Percentiles rank a stretch among this genome's conserved stretches.
phyloP scores from a whole-genome alignment of 1,284 basidiomycete species.

The Puccinia coronata region DNA sequence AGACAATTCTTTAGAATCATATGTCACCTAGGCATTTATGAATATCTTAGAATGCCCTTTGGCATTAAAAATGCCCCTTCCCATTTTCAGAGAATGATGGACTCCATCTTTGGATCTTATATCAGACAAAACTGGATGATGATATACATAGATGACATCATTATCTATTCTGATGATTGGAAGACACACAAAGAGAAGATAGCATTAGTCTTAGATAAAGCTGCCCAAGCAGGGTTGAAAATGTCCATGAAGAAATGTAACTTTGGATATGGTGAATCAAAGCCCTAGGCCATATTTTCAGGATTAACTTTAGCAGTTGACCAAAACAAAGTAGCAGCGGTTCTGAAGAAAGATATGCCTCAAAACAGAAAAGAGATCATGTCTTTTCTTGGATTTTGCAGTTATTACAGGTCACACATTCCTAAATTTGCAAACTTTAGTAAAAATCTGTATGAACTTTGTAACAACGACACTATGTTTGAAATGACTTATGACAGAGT shows the following conservation, averaged over 20 bases:
- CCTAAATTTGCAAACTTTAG: not conserved
- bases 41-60: conserved; percentile 6
- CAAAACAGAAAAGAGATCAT: no score
- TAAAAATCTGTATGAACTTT: not conserved
- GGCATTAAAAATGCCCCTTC: no score
- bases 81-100: conserved; percentile 41
- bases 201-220: not conserved
- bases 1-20: conserved; percentile 26
- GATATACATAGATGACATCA: conserved; percentile 26
- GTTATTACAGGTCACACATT: not conserved
- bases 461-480: not conserved
- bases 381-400: not conserved
- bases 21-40: conserved; percentile 9
- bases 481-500: conserved; percentile 12
- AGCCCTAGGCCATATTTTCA: not conserved
- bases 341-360: conserved; percentile 53
- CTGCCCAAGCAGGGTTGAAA: not conserved
- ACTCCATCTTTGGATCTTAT: not conserved
- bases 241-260: conserved; percentile 22
- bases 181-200: not conserved
- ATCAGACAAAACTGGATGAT: conserved; percentile 28
- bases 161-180: conserved; percentile 16
- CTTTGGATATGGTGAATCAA: conserved; percentile 9
- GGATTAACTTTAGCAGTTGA: not conserved
- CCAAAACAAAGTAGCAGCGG: conserved; percentile 9